Evolutionary conservation across 2,329 filamentous ascomycete genomes (phyloP).

Genomic region (Diaporthe longicolla): DNA sequence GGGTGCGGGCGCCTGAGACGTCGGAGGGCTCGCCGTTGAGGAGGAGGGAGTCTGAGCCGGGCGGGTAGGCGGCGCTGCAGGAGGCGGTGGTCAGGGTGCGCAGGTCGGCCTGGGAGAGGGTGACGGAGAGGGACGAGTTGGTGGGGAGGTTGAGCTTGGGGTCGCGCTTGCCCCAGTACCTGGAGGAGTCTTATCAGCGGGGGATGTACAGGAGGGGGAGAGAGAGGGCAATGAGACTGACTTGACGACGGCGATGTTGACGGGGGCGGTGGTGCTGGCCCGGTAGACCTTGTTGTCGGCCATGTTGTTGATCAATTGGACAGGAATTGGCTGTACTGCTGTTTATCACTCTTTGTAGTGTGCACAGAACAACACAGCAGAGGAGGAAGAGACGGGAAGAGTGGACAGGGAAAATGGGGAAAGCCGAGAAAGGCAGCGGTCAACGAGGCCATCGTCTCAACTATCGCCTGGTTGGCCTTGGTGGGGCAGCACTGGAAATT

Average conservation of each 20-base stretch:
- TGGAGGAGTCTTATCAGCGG: constrained; percentile 44
- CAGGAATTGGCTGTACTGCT: background rate
- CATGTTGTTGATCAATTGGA: constrained; percentile 51
- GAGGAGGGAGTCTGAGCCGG: constrained; percentile 75
- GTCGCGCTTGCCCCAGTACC: constrained; percentile 97
- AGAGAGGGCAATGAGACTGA: constrained; percentile 54
- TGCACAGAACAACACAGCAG: background rate
- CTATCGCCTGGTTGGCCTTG: constrained; percentile 9
- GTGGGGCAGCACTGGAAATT: constrained; percentile 35
- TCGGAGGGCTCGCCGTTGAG: constrained; percentile 89
- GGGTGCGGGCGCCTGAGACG: constrained; percentile 89
- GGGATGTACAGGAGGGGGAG: constrained; percentile 24
- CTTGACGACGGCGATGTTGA: constrained; percentile 99
- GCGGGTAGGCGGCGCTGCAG: constrained; percentile 79
- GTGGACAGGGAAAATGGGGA: background rate
- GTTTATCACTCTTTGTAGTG: background rate
- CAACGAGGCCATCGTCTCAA: background rate
- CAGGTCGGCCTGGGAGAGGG: constrained; percentile 92
- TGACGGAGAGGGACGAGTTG: constrained; percentile 97
- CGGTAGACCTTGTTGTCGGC: constrained; percentile 78
- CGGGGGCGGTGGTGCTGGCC: constrained; percentile 94
- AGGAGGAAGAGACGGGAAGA: background rate
- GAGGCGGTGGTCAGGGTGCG: constrained; percentile 97
- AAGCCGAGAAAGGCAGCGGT: background rate
- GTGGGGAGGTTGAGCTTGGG: constrained; percentile 94